Base-by-base conservation (phyloP, 495 filamentous ascomycete species). In the Penicillium longicatenatum region DNA sequence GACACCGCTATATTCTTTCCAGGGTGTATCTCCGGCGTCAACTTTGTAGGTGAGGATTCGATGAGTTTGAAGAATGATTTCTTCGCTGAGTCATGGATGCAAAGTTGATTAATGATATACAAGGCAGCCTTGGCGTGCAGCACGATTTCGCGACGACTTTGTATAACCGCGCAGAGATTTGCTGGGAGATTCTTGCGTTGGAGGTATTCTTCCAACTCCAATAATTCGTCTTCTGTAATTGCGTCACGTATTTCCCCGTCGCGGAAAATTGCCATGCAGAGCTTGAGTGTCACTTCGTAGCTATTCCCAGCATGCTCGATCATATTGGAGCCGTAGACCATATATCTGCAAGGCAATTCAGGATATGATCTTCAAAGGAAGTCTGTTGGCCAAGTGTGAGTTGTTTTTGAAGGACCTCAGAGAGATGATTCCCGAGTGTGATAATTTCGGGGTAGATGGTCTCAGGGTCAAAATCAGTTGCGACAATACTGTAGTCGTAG, bases 61-160 rank as follows among this genome's bases (percentile, higher is more conserved):
- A 46, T 76, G 70, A 2, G 73, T 68, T 22, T 75, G 50, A 14
- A 62, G 57, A 24, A 77, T 68, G 17, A 74, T 45, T 0, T 63
- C 50, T 42, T 76, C 72, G 12, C 45, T 60, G 11, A 76, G 37
- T 54, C 43, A 1, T 54, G 14, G 1, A 70, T 26, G 52, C 66
- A 55, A 3, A 69, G 41, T 24, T 56, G 42, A 6, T 62, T 52
- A 1, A 71, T 65, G 7, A 75, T 55, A 30, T 55, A 69, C 2
- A 37, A 49, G 0, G 71, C 52, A 2, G 75, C 70, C 17, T 67
- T 60, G 16, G 69, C 67, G 42, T 77, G 72, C 17, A 77, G 70
- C 4, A 75, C 59, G 2, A 75, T 57, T 57, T 76, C 70, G 9
- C 58, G 59, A 0, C 65, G 53, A 24, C 66, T 68, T 0, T 31